A percentile compares a stretch with the other conserved stretches of the same genome.
Conservation (phyloP, 2,329 filamentous ascomycete species). For the Fusarium nisikadoi region DNA sequence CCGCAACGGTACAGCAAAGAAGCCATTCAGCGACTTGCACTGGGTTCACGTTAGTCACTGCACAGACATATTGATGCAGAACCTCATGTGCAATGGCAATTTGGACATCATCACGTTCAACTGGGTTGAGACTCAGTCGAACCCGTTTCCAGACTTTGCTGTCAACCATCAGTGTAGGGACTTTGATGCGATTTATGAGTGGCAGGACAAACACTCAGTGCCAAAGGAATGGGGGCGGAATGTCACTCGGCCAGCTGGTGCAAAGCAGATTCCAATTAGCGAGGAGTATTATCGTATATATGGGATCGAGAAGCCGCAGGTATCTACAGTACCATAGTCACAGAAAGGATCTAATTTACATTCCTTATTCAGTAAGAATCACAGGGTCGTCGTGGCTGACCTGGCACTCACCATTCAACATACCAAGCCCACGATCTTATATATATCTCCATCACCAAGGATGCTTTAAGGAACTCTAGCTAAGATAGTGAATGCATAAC, state of each 20-base stretch:
- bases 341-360: neutral
- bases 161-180: conserved; percentile 12
- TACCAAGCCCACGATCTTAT: too few relatives aligned
- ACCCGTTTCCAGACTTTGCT: conserved; percentile 12
- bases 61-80: conserved; percentile 16
- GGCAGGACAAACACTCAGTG: conserved; percentile 13
- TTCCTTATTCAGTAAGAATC: too few relatives aligned
- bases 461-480: too few relatives aligned
- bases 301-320: neutral
- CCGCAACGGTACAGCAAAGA: conserved; percentile 6
- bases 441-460: too few relatives aligned
- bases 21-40: conserved; percentile 5
- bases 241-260: neutral
- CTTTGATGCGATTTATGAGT: conserved; percentile 11
- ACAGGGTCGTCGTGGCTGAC: too few relatives aligned
- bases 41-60: conserved; percentile 14
- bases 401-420: too few relatives aligned
- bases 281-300: conserved; percentile 12
- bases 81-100: conserved; percentile 5
- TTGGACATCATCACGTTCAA: conserved; percentile 11
- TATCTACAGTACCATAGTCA: neutral
- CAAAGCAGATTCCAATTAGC: conserved; percentile 11
- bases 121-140: conserved; percentile 10
- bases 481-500: too few relatives aligned
- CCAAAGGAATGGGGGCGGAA: conserved; percentile 11